Evolutionary conservation across 2,329 filamentous ascomycete genomes (phyloP).

Genomic region (Pestalotiopsis sp.): DNA sequence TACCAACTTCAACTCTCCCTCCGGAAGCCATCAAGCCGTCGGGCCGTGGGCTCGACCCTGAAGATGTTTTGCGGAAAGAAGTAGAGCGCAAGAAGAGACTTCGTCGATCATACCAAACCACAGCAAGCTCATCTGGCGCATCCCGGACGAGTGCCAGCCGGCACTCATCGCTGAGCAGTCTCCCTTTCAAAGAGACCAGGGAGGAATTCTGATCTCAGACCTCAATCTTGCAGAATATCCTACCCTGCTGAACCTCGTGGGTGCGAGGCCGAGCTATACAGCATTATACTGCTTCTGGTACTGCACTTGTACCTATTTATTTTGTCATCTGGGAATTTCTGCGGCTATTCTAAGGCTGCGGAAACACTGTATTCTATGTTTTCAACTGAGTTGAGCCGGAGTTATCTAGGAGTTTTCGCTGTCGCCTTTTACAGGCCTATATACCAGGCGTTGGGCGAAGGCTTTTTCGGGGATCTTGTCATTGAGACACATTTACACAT

Average conservation of each 20-base stretch:
- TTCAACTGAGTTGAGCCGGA: neutral
- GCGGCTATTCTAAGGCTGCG: neutral
- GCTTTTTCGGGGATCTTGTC: neutral
- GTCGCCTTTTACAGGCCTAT: neutral
- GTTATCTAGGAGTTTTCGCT: neutral
- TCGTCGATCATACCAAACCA: conserved; percentile 6
- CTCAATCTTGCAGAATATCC: neutral
- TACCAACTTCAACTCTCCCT: conserved; percentile 48
- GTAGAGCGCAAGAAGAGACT: conserved; percentile 26
- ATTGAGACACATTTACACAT: neutral
- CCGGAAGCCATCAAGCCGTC: conserved; percentile 48
- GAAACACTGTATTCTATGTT: neutral
- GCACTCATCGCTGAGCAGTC: conserved; percentile 28
- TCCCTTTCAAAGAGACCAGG: conserved; percentile 17
- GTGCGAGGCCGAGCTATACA: neutral
- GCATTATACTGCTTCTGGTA: neutral
- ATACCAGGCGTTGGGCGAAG: neutral
- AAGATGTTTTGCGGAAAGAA: conserved; percentile 43
- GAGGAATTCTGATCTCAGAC: conserved; percentile 1
- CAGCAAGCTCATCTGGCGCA: conserved; percentile 11
- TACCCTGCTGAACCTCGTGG: neutral
- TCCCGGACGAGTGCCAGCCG: conserved; percentile 26
- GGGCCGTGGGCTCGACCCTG: conserved; percentile 44
- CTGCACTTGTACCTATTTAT: neutral
- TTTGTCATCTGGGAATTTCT: neutral